Conservation (phyloP, 148 eudicot genomes). For the Rhododendron williamsianum region DNA sequence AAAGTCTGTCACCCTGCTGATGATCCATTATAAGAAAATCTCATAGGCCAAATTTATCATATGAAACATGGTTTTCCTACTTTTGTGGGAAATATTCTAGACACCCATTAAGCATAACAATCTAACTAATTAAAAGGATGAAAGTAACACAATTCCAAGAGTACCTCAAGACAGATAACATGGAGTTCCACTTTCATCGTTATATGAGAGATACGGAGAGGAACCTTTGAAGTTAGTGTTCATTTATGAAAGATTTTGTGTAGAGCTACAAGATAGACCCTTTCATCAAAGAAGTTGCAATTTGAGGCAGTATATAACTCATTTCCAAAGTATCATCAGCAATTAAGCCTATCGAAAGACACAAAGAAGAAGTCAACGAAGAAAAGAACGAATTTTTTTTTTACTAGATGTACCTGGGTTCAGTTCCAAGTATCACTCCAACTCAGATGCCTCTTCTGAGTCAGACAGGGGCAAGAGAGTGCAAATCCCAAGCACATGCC, state of each 20-base stretch:
- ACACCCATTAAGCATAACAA: background rate
- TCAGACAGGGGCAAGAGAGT: slow-evolving; percentile 91
- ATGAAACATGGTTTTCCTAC: background rate
- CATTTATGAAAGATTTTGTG: background rate
- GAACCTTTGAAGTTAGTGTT: background rate
- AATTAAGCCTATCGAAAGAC: background rate
- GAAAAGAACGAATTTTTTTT: background rate
- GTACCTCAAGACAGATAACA: background rate
- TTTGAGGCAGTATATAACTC: background rate
- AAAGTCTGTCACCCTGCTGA: background rate
- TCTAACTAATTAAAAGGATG: background rate
- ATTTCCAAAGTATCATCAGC: background rate
- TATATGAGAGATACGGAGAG: background rate
- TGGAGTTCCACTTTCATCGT: background rate
- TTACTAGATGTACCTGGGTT: slow-evolving; percentile 13
- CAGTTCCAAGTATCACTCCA: slow-evolving; percentile 21
- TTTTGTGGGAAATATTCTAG: background rate
- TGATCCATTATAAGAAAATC: background rate
- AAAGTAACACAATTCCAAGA: background rate
- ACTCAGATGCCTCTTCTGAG: slow-evolving; percentile 56
- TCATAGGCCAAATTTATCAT: background rate
- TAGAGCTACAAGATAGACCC: background rate
- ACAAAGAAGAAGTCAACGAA: background rate
- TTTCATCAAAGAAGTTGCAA: background rate
- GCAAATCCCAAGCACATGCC: slow-evolving; percentile 85